Percentiles rank a stretch among this genome's conserved stretches.
Conservation (phyloP, 2,329 filamentous ascomycete genomes). For the Mollisia scopiformis region DNA sequence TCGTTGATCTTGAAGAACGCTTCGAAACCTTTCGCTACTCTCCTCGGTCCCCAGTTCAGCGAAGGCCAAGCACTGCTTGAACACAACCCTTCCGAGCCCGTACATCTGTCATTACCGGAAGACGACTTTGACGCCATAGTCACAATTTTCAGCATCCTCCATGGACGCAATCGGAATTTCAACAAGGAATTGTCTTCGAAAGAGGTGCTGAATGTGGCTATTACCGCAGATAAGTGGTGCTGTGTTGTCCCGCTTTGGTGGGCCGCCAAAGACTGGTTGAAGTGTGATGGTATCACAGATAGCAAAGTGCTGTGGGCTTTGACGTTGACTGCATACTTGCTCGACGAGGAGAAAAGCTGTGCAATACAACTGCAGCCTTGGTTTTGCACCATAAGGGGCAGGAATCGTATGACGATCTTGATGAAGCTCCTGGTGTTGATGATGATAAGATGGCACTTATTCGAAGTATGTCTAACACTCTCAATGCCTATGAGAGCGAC, state of each 20-base stretch:
- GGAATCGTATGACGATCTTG: too few relatives aligned
- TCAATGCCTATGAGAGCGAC: too few relatives aligned
- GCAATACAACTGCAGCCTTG: too few relatives aligned
- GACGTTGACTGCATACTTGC: background rate
- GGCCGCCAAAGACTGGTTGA: background rate
- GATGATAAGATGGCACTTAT: too few relatives aligned
- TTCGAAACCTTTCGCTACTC: background rate
- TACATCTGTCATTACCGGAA: background rate
- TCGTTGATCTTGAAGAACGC: background rate
- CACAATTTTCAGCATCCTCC: background rate
- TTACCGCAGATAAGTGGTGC: background rate
- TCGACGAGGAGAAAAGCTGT: too few relatives aligned
- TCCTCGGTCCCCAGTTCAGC: background rate
- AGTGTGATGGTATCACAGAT: background rate
- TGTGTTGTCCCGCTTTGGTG: background rate
- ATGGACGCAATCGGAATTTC: background rate
- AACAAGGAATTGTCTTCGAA: background rate
- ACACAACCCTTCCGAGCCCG: background rate
- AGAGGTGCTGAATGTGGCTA: background rate
- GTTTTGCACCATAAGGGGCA: too few relatives aligned
- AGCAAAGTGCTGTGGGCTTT: background rate
- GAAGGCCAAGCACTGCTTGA: background rate
- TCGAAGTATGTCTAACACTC: too few relatives aligned
- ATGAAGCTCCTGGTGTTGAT: too few relatives aligned
- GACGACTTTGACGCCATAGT: background rate